Evolutionary conservation across 139 green algal genomes (phyloP).

Genomic region (Chlamydomonas incerta): DNA sequence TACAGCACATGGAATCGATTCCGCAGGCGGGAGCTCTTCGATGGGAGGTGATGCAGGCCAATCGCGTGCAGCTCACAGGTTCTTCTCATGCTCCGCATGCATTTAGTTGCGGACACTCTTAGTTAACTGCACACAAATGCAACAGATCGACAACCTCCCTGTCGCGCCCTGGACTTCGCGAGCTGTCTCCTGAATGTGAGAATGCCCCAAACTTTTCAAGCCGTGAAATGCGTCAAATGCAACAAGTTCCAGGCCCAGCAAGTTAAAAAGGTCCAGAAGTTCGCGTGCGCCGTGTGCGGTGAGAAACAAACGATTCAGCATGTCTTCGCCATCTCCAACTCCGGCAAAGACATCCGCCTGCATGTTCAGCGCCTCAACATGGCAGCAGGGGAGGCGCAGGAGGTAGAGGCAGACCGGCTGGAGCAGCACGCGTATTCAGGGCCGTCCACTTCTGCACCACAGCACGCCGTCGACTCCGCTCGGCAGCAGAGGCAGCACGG

Average conservation of each 20-base stretch:
- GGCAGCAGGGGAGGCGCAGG: neutral
- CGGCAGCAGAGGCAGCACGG: accelerated
- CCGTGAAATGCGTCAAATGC: conserved; percentile 37
- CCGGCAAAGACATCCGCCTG: conserved; percentile 23
- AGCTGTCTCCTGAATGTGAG: too few species aligned
- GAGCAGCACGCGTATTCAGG: neutral
- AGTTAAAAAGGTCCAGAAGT: conserved; percentile 44
- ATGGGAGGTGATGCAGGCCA: too few species aligned
- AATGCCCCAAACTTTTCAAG: conserved; percentile 42
- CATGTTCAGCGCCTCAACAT: conserved; percentile 36
- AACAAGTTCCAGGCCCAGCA: conserved; percentile 21
- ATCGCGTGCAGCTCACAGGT: too few species aligned
- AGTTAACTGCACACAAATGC: too few species aligned
- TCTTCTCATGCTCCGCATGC: too few species aligned
- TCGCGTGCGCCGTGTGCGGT: conserved; percentile 19
- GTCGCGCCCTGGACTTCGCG: too few species aligned
- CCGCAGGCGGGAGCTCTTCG: too few species aligned
- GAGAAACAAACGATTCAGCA: conserved; percentile 38
- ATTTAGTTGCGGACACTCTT: too few species aligned
- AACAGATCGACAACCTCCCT: too few species aligned
- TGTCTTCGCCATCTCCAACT: conserved; percentile 26
- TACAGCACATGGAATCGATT: too few species aligned
- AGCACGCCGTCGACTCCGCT: neutral
- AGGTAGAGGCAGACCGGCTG: neutral
- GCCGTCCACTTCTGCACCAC: too few species aligned